Base-by-base conservation (phyloP, 2,329 filamentous ascomycete species). In the Neonectria magnoliae region DNA sequence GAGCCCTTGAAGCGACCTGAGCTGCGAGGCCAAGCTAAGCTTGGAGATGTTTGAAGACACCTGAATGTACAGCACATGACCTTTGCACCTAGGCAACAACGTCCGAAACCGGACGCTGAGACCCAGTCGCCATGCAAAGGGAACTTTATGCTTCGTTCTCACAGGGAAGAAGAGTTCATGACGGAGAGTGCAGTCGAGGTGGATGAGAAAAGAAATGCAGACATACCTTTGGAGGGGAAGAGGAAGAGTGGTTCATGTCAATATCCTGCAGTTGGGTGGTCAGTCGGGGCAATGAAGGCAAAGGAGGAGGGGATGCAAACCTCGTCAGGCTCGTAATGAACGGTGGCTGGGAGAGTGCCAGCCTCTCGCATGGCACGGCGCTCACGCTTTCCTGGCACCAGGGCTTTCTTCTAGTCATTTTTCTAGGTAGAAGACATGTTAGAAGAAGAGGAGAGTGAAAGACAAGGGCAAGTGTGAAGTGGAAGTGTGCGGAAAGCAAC, bases 131-230 rank as follows among this genome's bases (percentile, higher is more conserved):
- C 51, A 56, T 60, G 27, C 45, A 31, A 57, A 57, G 60, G 53
- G 45, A 1, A 0, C 47, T 58, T 68, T 65, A 38, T 54, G 53
- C 62, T 60, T 3, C 50, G 13, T 48, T 42, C 57, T 69, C 58
- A 47, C 50, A 18, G 59, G 61, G 61, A 69, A 70, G 65, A 70
- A n/a, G 56, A 2, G 55, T 22, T 22, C 33, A 45, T 13, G 2
- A 25, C 25, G 59, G 42, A 44, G 9, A 69, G 54, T 50, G 65
- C 56, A 63, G 31, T 53, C 56, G 51, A 70, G 64, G 7, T 70
- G 67, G 68, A 69, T 69, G 67, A 45, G 57, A 61, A 56, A 36
- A 44, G 18, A 67, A 61, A 63, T 48, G 58, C 65, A 66, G 65
- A 68, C 61, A 70, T 70, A 66, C 68, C 67, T 59, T 33, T 2